Conservation (phyloP, 2,329 filamentous ascomycete genomes). For the Claviceps paspali region DNA sequence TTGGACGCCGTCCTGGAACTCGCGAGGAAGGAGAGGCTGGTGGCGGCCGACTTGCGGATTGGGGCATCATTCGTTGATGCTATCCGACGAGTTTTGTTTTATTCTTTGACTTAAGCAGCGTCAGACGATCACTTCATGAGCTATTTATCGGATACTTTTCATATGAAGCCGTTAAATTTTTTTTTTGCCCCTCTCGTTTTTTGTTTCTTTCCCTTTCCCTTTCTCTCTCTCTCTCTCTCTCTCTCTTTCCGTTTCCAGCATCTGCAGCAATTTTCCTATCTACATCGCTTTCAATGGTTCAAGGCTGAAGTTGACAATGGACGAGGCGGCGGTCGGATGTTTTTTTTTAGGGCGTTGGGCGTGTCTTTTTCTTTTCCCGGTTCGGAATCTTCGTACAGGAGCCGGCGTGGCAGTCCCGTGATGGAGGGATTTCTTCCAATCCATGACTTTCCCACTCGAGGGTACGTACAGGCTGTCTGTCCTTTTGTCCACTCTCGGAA, state of each 20-base stretch:
- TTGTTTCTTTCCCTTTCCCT: too few relatives aligned
- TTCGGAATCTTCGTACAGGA: neutral
- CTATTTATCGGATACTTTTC: neutral
- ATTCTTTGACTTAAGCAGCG: too few relatives aligned
- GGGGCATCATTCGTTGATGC: slow-evolving; percentile 60
- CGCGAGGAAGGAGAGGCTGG: slow-evolving; percentile 50
- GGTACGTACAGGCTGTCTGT: too few relatives aligned
- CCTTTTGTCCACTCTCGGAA: neutral
- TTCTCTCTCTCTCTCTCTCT: too few relatives aligned
- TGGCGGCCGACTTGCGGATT: slow-evolving; percentile 52
- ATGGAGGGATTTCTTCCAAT: neutral
- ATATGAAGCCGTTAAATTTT: too few relatives aligned
- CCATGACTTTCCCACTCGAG: neutral
- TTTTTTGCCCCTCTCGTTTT: too few relatives aligned
- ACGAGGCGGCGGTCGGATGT: neutral
- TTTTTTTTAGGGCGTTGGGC: neutral
- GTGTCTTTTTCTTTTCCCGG: neutral
- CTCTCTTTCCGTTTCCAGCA: neutral
- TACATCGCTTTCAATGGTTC: too few relatives aligned
- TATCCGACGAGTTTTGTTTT: neutral
- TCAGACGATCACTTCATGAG: neutral
- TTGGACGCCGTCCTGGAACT: slow-evolving; percentile 64
- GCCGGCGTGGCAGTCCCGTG: neutral
- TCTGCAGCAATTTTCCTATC: neutral
- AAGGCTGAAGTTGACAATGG: neutral